Conservation (phyloP, 1,284 basidiomycete species). For the Agroathelia rolfsii region DNA sequence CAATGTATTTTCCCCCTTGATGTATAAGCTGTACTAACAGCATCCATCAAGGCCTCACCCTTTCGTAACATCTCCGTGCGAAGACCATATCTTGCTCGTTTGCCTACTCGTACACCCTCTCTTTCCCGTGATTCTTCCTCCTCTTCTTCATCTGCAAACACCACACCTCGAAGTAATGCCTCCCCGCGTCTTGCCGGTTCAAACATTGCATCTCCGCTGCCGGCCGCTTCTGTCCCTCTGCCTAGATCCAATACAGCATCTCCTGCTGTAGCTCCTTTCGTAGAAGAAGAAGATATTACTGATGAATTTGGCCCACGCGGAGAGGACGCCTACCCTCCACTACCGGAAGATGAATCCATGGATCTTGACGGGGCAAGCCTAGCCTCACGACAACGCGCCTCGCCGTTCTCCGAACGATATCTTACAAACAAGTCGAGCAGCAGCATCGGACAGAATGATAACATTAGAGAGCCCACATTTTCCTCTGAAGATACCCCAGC, state of each 20-base stretch:
- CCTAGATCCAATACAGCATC: constrained; percentile 47
- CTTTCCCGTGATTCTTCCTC: constrained; percentile 58
- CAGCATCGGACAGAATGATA: too few species aligned
- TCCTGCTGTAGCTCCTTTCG: constrained; percentile 25
- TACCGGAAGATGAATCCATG: constrained; percentile 11
- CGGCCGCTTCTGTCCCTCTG: constrained; percentile 38
- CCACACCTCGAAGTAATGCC: constrained; percentile 49
- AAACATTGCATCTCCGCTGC: constrained; percentile 34
- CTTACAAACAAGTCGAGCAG: too few species aligned
- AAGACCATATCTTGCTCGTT: constrained; percentile 39
- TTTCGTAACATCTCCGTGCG: constrained; percentile 56
- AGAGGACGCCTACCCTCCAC: not conserved
- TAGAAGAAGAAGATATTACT: not conserved
- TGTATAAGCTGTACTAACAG: constrained; percentile 3
- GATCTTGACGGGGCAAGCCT: constrained; percentile 12
- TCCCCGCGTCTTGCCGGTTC: constrained; percentile 31
- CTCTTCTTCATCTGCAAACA: constrained; percentile 45
- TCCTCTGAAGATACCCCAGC: constrained; percentile 48
- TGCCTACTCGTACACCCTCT: constrained; percentile 63
- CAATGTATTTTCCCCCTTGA: constrained; percentile 13
- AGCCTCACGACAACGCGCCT: constrained; percentile 1
- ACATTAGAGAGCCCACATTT: constrained; percentile 52
- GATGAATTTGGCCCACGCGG: constrained; percentile 12
- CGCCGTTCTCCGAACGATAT: too few species aligned
- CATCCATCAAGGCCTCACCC: constrained; percentile 14